Evolutionary conservation across 2,329 filamentous ascomycete genomes (phyloP).

Genomic region (Xylariaceae sp.): DNA sequence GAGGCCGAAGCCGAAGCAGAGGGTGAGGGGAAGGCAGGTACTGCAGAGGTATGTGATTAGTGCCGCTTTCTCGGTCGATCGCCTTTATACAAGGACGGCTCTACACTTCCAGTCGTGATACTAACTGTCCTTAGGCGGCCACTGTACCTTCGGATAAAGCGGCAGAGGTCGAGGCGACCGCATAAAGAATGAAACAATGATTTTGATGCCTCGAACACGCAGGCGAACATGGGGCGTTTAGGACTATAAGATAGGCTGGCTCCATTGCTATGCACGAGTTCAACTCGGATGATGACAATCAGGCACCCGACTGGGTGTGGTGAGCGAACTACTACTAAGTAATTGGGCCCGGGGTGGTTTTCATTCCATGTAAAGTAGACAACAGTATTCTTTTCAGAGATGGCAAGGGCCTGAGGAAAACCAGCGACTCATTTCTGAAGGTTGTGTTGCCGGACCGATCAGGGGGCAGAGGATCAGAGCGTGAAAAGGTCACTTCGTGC

Average conservation of each 20-base stretch:
- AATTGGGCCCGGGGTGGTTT: constrained; percentile 22
- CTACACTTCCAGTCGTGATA: neutral
- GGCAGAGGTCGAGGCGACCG: constrained; percentile 33
- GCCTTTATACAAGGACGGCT: too few relatives aligned
- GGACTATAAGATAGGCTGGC: constrained; percentile 21
- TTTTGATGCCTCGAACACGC: constrained; percentile 5
- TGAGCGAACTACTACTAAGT: constrained; percentile 10
- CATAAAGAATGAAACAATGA: constrained; percentile 16
- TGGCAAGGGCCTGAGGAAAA: constrained; percentile 2
- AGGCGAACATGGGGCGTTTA: constrained; percentile 19
- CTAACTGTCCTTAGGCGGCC: constrained; percentile 16
- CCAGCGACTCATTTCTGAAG: too few relatives aligned
- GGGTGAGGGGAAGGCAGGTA: constrained; percentile 25
- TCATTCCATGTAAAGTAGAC: constrained; percentile 35
- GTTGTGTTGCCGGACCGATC: too few relatives aligned
- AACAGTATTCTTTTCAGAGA: constrained; percentile 18
- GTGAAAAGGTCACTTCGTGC: neutral
- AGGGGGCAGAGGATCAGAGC: neutral
- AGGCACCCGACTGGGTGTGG: constrained; percentile 1
- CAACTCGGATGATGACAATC: constrained; percentile 3
- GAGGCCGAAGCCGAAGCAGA: constrained; percentile 38
- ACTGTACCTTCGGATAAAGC: constrained; percentile 28
- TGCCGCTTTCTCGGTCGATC: neutral
- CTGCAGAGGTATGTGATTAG: constrained; percentile 37
- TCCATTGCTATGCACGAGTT: constrained; percentile 8